These are phyloP conservation scores for Lactarius vividus DNA, from an alignment of 768 basidiomycete species.

Conservation along the genomic window DNA sequence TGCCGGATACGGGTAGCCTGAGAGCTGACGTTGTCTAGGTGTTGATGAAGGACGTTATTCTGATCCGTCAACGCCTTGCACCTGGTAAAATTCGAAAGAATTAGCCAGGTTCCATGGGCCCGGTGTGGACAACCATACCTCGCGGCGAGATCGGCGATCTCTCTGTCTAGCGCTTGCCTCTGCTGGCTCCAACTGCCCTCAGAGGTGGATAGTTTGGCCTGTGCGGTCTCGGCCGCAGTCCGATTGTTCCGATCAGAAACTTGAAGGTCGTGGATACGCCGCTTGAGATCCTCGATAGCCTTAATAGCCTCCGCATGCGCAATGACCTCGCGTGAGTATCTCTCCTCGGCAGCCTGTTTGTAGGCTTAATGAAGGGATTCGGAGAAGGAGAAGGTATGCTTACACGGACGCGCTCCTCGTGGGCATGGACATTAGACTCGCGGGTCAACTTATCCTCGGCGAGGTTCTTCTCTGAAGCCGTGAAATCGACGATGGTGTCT, in stretches of 20 bases:
- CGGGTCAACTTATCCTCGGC: conserved; percentile 61
- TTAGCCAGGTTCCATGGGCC: background rate
- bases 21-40: conserved; percentile 78
- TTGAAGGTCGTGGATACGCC: conserved; percentile 55
- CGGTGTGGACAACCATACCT: conserved; percentile 45
- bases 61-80: conserved; percentile 72
- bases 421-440: conserved; percentile 61
- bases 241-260: conserved; percentile 54
- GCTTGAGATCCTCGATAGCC: conserved; percentile 57
- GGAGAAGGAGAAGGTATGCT: conserved; percentile 15
- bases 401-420: conserved; percentile 71
- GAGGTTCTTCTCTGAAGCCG: conserved; percentile 64
- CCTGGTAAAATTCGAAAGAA: conserved; percentile 37
- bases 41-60: conserved; percentile 74
- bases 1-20: conserved; percentile 80
- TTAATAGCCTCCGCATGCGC: conserved; percentile 86
- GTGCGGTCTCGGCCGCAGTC: conserved; percentile 67
- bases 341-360: conserved; percentile 67
- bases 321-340: conserved; percentile 78
- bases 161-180: conserved; percentile 72
- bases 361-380: conserved; percentile 4
- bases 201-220: conserved; percentile 65
- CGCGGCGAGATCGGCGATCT: conserved; percentile 65
- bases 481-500: conserved; percentile 78
- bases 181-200: conserved; percentile 82